These are phyloP conservation scores for Atkinsonella texensis DNA, from an alignment of 2,329 filamentous ascomycete species.

Conservation along the genomic window DNA sequence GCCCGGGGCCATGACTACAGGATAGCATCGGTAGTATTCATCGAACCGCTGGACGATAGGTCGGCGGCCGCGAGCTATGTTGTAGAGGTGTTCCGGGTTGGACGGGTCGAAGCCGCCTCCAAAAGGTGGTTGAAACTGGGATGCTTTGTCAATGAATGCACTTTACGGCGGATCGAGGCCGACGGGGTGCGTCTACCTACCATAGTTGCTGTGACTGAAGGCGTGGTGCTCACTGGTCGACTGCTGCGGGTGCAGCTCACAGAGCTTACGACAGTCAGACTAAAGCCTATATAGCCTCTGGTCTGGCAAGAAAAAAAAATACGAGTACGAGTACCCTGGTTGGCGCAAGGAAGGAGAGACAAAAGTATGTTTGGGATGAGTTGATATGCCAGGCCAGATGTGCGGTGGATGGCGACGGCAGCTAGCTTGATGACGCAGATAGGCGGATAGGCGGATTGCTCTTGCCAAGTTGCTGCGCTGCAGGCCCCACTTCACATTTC, in stretches of 20 bases:
- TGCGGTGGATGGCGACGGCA: constrained; percentile 7
- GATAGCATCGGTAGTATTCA: constrained; percentile 97
- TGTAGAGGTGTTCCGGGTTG: constrained; percentile 36
- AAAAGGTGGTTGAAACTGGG: constrained; percentile 18
- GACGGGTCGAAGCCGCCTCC: constrained; percentile 33
- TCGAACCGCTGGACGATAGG: constrained; percentile 69
- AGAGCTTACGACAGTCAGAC: background rate
- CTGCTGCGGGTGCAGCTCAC: background rate
- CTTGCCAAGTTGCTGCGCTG: background rate
- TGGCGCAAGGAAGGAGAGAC: background rate
- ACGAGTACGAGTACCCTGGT: background rate
- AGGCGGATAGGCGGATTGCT: background rate
- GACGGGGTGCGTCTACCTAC: background rate
- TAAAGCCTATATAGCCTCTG: background rate
- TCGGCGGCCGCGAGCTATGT: constrained; percentile 36
- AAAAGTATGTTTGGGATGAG: background rate
- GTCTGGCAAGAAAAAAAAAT: background rate
- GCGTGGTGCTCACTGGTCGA: background rate
- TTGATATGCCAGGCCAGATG: background rate
- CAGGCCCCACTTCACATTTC: background rate
- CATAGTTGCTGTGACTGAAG: background rate
- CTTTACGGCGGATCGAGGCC: background rate
- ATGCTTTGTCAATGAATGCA: background rate
- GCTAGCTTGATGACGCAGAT: constrained; percentile 9
- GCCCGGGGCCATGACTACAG: constrained; percentile 85